A percentile compares a stretch with the other conserved stretches of the same genome.
These are phyloP conservation scores for Xerocomus potaroensis DNA, from an alignment of 768 basidiomycete genomes.

Conservation along the genomic window DNA sequence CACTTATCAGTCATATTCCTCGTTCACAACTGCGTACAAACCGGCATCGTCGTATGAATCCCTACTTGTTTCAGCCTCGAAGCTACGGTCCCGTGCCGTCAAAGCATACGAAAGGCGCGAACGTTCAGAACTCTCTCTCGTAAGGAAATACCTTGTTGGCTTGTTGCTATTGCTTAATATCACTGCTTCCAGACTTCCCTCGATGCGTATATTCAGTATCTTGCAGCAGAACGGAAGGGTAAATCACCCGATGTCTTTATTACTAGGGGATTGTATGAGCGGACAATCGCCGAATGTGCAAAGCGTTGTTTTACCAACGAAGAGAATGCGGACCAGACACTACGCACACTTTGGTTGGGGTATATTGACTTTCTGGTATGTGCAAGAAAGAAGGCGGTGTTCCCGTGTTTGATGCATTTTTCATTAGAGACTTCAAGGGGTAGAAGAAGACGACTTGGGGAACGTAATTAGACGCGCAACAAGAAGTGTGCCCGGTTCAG, in stretches of 20 bases:
- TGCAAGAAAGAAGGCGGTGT: neutral
- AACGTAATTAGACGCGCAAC: constrained; percentile 52
- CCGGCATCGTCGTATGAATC: constrained; percentile 74
- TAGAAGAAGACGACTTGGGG: constrained; percentile 39
- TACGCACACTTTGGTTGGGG: constrained; percentile 68
- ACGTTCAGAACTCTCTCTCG: constrained; percentile 54
- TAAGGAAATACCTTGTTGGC: constrained; percentile 28
- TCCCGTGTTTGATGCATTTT: neutral
- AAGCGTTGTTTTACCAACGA: constrained; percentile 53
- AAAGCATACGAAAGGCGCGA: constrained; percentile 65
- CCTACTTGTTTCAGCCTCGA: constrained; percentile 73
- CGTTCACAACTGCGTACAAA: constrained; percentile 79
- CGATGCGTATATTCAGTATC: constrained; percentile 59
- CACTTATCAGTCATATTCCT: constrained; percentile 82
- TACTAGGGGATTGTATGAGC: constrained; percentile 60
- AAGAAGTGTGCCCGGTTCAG: constrained; percentile 70
- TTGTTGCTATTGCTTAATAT: constrained; percentile 9
- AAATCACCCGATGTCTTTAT: constrained; percentile 57
- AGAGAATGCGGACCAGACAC: constrained; percentile 49
- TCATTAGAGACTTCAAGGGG: constrained; percentile 33
- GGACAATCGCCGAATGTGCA: constrained; percentile 71
- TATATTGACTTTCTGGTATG: constrained; percentile 70
- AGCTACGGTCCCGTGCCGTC: constrained; percentile 55
- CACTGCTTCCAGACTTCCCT: constrained; percentile 36
- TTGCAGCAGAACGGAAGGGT: constrained; percentile 56